Evolutionary conservation across 768 basidiomycete genomes (phyloP).

Genomic region (Cyclocybe cylindracea): DNA sequence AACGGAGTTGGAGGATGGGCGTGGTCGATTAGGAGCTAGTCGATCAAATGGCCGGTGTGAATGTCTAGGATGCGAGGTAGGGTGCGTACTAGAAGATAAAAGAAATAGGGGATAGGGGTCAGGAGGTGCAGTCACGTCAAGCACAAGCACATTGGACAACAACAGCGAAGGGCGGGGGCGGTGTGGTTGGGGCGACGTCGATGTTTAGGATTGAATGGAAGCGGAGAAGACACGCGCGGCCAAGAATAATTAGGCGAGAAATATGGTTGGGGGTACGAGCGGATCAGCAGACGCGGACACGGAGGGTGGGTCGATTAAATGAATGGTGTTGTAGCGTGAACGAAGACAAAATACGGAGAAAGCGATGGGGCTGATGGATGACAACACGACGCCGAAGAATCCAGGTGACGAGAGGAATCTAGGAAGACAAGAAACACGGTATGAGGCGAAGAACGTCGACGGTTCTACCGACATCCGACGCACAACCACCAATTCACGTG

Average conservation of each 20-base stretch:
- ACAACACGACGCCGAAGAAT: not conserved
- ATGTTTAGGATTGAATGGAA: no score
- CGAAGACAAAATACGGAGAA: not conserved
- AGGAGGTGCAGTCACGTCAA: no score
- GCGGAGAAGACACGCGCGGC: no score
- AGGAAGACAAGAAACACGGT: slow-evolving; percentile 1
- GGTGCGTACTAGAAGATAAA: no score
- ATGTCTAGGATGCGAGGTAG: no score
- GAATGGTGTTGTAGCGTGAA: not conserved
- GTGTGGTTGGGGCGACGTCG: no score
- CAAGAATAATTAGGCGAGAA: no score
- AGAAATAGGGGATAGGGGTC: no score
- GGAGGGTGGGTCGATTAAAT: not conserved
- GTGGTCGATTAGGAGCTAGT: no score
- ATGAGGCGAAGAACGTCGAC: not conserved
- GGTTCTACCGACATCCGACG: not conserved
- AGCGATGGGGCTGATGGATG: not conserved
- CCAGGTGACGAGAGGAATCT: not conserved
- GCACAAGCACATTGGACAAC: no score
- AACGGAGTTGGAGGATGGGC: not conserved
- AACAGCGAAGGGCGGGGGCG: no score
- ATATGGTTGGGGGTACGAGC: not conserved
- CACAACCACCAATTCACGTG: slow-evolving; percentile 11
- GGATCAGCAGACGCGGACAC: not conserved
- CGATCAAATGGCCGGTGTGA: no score